Percentiles rank a stretch among this genome's conserved stretches.
These are phyloP conservation scores for Malus hybrid DNA, from an alignment of 331 rosid species.

Conservation along the genomic window DNA sequence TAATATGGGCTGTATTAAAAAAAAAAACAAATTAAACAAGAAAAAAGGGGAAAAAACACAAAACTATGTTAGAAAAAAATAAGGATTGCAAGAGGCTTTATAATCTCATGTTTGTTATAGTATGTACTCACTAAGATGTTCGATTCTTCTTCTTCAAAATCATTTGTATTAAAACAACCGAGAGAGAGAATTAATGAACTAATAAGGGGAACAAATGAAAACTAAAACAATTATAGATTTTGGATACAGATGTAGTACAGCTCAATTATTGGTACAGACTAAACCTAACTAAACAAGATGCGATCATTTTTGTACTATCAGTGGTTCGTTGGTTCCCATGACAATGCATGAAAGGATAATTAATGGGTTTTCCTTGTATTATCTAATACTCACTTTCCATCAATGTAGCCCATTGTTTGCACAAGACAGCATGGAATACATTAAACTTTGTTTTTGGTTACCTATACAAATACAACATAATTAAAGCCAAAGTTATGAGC, in stretches of 20 bases:
- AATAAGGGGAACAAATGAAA: not conserved
- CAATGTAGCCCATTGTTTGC: constrained; percentile 13
- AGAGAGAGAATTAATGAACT: not conserved
- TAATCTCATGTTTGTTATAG: not conserved
- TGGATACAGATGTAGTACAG: too few species aligned
- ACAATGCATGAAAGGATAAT: too few species aligned
- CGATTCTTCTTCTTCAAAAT: not conserved
- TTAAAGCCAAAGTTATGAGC: not conserved
- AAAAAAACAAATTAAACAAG: too few species aligned
- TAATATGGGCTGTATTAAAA: too few species aligned
- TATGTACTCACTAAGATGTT: not conserved
- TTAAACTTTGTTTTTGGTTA: not conserved
- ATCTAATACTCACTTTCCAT: not conserved
- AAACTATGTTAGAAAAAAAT: not conserved
- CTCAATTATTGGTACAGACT: too few species aligned
- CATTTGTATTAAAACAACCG: not conserved
- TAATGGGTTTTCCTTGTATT: not conserved
- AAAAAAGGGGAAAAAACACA: too few species aligned
- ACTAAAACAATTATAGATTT: too few species aligned
- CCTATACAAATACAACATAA: not conserved
- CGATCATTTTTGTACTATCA: too few species aligned
- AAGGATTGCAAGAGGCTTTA: too few species aligned
- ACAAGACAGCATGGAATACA: not conserved
- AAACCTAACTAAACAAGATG: too few species aligned
- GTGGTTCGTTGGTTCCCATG: too few species aligned